Evolutionary conservation across 305 asterid genomes (phyloP).

Genomic region (Fraxinus paxiana): DNA sequence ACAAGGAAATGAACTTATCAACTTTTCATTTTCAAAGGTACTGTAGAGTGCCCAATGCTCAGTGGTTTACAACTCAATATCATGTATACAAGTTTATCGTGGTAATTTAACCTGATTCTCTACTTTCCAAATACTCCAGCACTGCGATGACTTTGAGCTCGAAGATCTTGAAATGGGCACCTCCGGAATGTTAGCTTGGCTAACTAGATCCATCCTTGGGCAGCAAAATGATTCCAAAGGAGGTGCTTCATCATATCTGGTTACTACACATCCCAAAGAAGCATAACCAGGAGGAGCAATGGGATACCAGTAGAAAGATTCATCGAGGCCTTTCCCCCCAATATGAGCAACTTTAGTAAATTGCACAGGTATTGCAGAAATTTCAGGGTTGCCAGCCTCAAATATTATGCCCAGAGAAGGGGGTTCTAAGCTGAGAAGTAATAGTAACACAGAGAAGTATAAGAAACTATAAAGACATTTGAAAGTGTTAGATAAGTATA

Average conservation of each 20-base stretch:
- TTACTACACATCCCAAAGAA: conserved; percentile 83
- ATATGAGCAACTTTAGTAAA: conserved; percentile 92
- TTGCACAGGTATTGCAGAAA: conserved; percentile 81
- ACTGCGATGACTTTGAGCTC: conserved; percentile 69
- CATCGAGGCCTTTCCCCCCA: conserved; percentile 74
- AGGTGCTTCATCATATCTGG: conserved; percentile 76
- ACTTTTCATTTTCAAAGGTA: not conserved
- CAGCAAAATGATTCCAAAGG: conserved; percentile 65
- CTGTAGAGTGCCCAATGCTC: conserved; percentile 12
- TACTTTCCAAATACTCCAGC: conserved; percentile 99
- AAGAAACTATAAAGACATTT: conserved; percentile 23
- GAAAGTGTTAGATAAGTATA: conserved; percentile 17
- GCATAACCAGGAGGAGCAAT: conserved; percentile 97
- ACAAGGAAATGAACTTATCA: conserved; percentile 12
- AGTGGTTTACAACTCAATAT: conserved; percentile 21
- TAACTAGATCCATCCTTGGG: conserved; percentile 93
- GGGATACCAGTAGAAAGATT: conserved; percentile 94
- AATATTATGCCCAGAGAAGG: conserved; percentile 90
- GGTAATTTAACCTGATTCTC: conserved; percentile 75
- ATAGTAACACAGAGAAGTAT: conserved; percentile 21
- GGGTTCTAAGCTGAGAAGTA: conserved; percentile 77
- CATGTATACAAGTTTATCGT: not conserved
- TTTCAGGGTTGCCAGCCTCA: conserved; percentile 71
- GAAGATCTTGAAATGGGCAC: conserved; percentile 82
- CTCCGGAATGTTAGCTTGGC: conserved; percentile 77